phyloP scores from a whole-genome alignment of 2,329 filamentous ascomycete species.

The Pestalotiopsis sp. region DNA sequence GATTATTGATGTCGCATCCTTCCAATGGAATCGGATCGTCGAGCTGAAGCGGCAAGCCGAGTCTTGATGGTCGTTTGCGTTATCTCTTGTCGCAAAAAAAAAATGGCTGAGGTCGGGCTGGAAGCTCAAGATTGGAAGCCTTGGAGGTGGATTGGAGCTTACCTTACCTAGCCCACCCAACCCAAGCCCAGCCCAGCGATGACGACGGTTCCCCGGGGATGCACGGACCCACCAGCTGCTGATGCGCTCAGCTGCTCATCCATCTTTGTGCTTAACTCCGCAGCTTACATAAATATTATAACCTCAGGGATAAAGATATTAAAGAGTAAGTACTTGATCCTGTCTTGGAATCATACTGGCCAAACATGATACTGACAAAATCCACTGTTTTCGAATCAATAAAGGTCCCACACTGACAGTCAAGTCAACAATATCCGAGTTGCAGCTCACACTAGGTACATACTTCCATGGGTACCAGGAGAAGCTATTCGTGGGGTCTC shows the following conservation, averaged over 20 bases:
- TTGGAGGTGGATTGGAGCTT: constrained; percentile 6
- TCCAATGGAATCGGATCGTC: background rate
- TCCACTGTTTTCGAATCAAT: too few relatives aligned
- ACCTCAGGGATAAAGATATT: too few relatives aligned
- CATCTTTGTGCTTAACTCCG: background rate
- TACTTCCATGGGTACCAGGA: too few relatives aligned
- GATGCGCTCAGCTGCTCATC: background rate
- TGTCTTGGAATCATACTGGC: too few relatives aligned
- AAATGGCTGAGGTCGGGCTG: too few relatives aligned
- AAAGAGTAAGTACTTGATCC: too few relatives aligned
- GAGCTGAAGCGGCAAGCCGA: background rate
- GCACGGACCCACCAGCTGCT: background rate
- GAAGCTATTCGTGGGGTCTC: too few relatives aligned
- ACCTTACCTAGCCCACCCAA: background rate
- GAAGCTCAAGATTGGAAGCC: constrained; percentile 6
- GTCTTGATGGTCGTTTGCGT: background rate
- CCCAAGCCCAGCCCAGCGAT: background rate
- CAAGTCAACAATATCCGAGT: too few relatives aligned
- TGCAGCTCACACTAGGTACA: too few relatives aligned
- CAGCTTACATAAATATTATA: too few relatives aligned
- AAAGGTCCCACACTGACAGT: too few relatives aligned
- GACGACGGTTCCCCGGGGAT: background rate
- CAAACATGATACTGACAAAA: too few relatives aligned
- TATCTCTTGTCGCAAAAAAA: background rate
- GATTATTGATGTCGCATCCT: constrained; percentile 1